Conservation (phyloP, 2,329 filamentous ascomycete species). For the Pseudomassariella vexata region DNA sequence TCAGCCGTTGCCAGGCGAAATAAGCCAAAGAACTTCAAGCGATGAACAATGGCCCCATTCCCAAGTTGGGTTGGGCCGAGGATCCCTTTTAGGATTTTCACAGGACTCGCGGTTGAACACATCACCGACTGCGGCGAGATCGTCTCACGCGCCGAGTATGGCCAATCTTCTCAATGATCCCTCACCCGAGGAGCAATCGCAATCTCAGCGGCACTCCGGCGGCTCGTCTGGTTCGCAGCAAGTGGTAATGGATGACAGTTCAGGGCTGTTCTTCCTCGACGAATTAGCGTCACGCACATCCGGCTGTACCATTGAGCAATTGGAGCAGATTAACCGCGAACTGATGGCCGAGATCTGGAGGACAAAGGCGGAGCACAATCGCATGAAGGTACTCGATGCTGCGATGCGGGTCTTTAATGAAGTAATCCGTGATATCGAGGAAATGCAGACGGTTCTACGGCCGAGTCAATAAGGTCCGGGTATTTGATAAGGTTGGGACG, state of each 20-base stretch:
- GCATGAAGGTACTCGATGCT: constrained; percentile 61
- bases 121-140: constrained; percentile 31
- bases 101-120: constrained; percentile 18
- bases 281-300: constrained; percentile 62
- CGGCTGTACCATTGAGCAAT: constrained; percentile 82
- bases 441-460: constrained; percentile 37
- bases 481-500: constrained; percentile 1
- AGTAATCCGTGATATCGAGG: constrained; percentile 63
- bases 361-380: constrained; percentile 74
- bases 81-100: constrained; percentile 26
- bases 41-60: constrained; percentile 54
- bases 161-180: constrained; percentile 36
- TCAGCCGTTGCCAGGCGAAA: constrained; percentile 27
- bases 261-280: constrained; percentile 53
- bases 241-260: constrained; percentile 38
- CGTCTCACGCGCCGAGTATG: constrained; percentile 26
- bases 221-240: constrained; percentile 36
- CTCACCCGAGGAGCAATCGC: constrained; percentile 24
- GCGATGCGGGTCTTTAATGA: constrained; percentile 71
- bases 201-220: constrained; percentile 18
- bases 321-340: constrained; percentile 87
- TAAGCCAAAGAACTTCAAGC: constrained; percentile 42
- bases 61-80: constrained; percentile 45
- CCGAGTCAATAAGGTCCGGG: constrained; percentile 34
- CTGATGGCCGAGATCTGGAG: constrained; percentile 90